Conservation (phyloP, 2,329 filamentous ascomycete genomes). For the Plectosphaerella plurivora region DNA sequence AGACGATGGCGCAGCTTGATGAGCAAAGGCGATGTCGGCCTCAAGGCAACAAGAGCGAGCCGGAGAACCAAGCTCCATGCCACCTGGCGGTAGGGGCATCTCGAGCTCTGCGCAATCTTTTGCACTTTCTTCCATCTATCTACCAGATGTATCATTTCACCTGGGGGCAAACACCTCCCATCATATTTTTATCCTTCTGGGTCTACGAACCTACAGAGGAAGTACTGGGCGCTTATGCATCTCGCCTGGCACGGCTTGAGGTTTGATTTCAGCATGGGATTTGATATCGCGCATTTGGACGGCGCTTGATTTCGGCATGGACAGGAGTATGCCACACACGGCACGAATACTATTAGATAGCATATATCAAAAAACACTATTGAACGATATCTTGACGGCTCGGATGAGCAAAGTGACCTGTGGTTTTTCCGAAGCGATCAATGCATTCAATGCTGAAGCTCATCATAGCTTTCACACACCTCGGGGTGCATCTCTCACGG, state of each 20-base stretch:
- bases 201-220: neutral
- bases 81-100: conserved; percentile 41
- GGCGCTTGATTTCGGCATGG: conserved; percentile 2
- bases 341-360: too few relatives aligned
- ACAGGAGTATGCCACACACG: too few relatives aligned
- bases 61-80: conserved; percentile 45
- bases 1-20: conserved; percentile 61
- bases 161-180: neutral
- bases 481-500: too few relatives aligned
- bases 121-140: neutral
- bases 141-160: neutral
- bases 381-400: too few relatives aligned
- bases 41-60: conserved; percentile 41
- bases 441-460: too few relatives aligned
- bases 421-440: too few relatives aligned
- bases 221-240: neutral
- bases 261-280: neutral
- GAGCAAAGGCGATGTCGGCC: conserved; percentile 52
- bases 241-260: neutral
- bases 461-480: too few relatives aligned
- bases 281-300: conserved; percentile 2
- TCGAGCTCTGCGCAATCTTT: neutral
- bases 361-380: too few relatives aligned
- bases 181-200: neutral
- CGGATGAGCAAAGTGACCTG: too few relatives aligned